Evolutionary conservation across 441 rosid species (phyloP).

Genomic region (Populus hybrid): DNA sequence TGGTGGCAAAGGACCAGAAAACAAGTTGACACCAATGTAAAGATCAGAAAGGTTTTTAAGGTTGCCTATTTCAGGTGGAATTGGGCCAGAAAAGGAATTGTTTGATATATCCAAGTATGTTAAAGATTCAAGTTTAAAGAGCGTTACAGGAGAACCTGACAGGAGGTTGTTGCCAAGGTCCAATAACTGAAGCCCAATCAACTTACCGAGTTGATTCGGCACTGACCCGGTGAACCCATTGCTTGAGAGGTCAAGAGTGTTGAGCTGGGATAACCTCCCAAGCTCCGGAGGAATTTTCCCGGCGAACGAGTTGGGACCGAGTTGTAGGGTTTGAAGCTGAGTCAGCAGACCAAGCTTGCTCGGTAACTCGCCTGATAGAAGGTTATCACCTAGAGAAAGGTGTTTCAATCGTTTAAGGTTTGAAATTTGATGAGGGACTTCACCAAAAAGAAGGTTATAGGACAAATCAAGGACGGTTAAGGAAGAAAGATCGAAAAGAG

Average conservation of each 20-base stretch:
- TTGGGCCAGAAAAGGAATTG: slow-evolving; percentile 58
- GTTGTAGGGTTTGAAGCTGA: slow-evolving; percentile 40
- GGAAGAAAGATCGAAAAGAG: slow-evolving; percentile 47
- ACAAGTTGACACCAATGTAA: slow-evolving; percentile 58
- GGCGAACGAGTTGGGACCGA: slow-evolving; percentile 41
- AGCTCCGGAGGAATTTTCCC: slow-evolving; percentile 60
- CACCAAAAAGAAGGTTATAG: slow-evolving; percentile 43
- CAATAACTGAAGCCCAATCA: slow-evolving; percentile 44
- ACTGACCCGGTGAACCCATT: slow-evolving; percentile 49
- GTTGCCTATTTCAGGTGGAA: slow-evolving; percentile 61
- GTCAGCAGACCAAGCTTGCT: slow-evolving; percentile 34
- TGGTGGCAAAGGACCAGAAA: slow-evolving; percentile 64
- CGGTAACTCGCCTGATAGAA: slow-evolving; percentile 44
- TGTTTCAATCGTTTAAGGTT: slow-evolving; percentile 29
- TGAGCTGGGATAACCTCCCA: slow-evolving; percentile 38
- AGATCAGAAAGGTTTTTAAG: slow-evolving; percentile 56
- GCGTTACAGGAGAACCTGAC: slow-evolving; percentile 50
- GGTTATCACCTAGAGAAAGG: slow-evolving; percentile 35
- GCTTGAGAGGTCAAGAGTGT: slow-evolving; percentile 56
- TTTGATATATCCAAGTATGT: slow-evolving; percentile 64
- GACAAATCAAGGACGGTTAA: slow-evolving; percentile 65
- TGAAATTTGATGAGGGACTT: slow-evolving; percentile 34
- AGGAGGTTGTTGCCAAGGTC: slow-evolving; percentile 62
- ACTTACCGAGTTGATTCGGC: slow-evolving; percentile 44
- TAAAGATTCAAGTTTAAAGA: slow-evolving; percentile 48